Evolutionary conservation across 106 monocot species (phyloP).

Genomic region (Acanthochlamys bracteata): DNA sequence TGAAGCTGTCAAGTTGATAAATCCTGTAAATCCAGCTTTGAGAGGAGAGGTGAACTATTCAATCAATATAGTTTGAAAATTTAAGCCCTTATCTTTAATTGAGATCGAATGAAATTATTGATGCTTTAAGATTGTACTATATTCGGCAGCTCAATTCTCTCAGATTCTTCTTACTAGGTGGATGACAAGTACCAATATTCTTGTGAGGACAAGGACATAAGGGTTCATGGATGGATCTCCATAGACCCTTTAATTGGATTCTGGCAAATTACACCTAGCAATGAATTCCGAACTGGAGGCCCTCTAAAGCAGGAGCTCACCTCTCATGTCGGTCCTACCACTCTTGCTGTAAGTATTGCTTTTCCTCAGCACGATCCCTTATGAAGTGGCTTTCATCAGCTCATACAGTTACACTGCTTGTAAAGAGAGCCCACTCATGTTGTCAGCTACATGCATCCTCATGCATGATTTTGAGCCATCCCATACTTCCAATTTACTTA

Average conservation of each 20-base stretch:
- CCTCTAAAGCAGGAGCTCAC: slow-evolving; percentile 72
- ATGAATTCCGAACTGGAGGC: slow-evolving; percentile 84
- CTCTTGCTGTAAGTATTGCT: slow-evolving; percentile 56
- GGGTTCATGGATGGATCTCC: slow-evolving; percentile 81
- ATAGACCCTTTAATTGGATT: slow-evolving; percentile 53
- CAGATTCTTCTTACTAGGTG: slow-evolving; percentile 40
- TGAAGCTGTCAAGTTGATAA: slow-evolving; percentile 51
- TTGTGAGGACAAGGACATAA: slow-evolving; percentile 60
- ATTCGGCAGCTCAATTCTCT: not conserved
- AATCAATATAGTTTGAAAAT: too few species aligned
- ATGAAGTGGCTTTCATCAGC: too few species aligned
- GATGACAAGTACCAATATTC: slow-evolving; percentile 99
- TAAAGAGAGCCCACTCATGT: too few species aligned
- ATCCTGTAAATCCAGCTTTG: slow-evolving; percentile 48
- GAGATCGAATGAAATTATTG: too few species aligned
- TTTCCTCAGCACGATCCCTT: too few species aligned
- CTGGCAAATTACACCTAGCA: slow-evolving; percentile 85
- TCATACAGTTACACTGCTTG: too few species aligned
- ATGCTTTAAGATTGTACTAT: too few species aligned
- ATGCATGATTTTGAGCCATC: too few species aligned
- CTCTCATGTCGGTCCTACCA: slow-evolving; percentile 79
- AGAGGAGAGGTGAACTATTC: slow-evolving; percentile 39
- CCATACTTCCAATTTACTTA: too few species aligned
- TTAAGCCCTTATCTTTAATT: too few species aligned
- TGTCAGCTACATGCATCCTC: too few species aligned